Evolutionary conservation across 768 basidiomycete genomes (phyloP), one percentile per base, ranked within the genome.

Genomic region (Lactarius sanguifluus): DNA sequence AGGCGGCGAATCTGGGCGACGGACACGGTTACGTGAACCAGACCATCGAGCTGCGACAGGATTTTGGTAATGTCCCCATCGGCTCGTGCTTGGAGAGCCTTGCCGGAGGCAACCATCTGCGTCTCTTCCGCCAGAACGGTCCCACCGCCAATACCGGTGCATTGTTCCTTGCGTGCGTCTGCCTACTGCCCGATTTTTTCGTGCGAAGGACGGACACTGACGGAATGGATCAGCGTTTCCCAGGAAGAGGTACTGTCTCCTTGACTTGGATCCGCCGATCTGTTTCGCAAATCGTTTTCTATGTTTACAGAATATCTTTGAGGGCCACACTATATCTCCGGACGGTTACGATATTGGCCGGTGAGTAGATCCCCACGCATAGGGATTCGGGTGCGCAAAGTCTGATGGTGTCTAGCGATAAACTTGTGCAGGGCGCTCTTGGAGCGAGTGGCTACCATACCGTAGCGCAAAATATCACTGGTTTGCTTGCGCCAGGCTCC

Each of bases 401-500:
- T 20, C 40, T 32, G 43, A 52, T 18, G 25, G 23, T 16, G 45
- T 10, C 5, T 43, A 70, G 69, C n/a, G 64, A 70, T 30, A 34
- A 9, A 20, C 43, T 71, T 20, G 68, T 62, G 16, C 18, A 59
- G 2, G 36, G 47, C 15, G 70, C 70, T n/a, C 9, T 58, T 18
- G 50, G 18, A 16, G 20, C 40, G 47, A 9, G 12, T 45, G 78
- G 70, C 0, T 91, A 88, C 68, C 71, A 62, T 23, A 84, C 86
- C 0, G 76, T 74, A 1, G 79, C 77, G 10, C 64, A 78, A 70
- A 82, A 82, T 59, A 56, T 89, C 28, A 82, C 81, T 2, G 85
- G 85, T 6, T 77, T 90, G 30, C 79, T 89, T 65, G 71, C 82
- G 3, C 68, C 83, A 6, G 88, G 88, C 5, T 75, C 78, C 30